Conservation (phyloP, 2,329 filamentous ascomycete genomes). For the Alternaria hordeiaustralica region DNA sequence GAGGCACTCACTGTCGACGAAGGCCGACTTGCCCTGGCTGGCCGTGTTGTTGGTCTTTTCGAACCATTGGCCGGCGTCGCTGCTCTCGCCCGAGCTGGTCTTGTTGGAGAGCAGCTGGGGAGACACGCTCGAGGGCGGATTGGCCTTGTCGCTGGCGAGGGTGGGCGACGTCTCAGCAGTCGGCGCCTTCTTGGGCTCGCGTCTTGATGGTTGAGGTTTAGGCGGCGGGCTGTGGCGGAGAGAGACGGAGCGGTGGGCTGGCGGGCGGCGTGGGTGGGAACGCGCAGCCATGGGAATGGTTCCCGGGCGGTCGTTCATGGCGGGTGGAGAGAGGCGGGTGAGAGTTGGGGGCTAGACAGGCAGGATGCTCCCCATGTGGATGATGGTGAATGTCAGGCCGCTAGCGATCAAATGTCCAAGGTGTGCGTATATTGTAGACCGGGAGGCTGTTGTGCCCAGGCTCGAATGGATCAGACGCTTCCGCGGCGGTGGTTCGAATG, state of each 20-base stretch:
- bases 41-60: constrained; percentile 59
- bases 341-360: constrained; percentile 13
- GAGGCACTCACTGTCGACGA: constrained; percentile 50
- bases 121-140: constrained; percentile 51
- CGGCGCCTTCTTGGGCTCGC: constrained; percentile 6
- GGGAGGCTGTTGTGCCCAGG: neutral
- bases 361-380: constrained; percentile 24
- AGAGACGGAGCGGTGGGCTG: constrained; percentile 55
- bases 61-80: constrained; percentile 61
- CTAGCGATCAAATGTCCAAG: neutral
- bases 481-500: neutral
- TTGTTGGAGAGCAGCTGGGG: constrained; percentile 43
- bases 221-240: constrained; percentile 49
- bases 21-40: constrained; percentile 44
- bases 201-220: neutral
- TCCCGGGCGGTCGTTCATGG: constrained; percentile 34
- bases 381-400: neutral
- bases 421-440: neutral
- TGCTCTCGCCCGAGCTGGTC: constrained; percentile 58
- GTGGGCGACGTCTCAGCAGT: constrained; percentile 32
- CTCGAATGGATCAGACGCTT: neutral
- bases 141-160: constrained; percentile 44
- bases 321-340: neutral
- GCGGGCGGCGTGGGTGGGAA: constrained; percentile 51
- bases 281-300: constrained; percentile 17